Evolutionary conservation across 164 flowering plant species (phyloP), one percentile per base, ranked within the genome.

Genomic region (Umbilicus rupestris): DNA sequence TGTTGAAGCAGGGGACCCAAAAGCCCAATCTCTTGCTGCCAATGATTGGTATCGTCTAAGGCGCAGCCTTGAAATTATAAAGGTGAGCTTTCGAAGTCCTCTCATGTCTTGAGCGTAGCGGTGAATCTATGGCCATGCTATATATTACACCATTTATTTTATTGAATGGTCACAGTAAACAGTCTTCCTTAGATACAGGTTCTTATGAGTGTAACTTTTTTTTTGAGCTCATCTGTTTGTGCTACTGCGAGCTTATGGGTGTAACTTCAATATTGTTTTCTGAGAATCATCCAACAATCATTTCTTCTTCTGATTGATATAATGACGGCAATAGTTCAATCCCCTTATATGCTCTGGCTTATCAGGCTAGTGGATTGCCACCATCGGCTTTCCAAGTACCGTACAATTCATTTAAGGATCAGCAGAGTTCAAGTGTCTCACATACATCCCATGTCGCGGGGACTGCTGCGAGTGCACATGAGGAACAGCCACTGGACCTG

Each of bases 11-110:
- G 98, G 97, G 69, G 92, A 90, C 62, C 82, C 81, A 42, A 82
- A 68, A 67, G 97, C 87, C 65, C 74, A 66, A 62, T 70, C 71
- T 75, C 70, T 90, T 67, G 77, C 98, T 69, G 65, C 76, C 39
- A 90, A 90, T 80, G 87, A 94, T 71, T 94, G 98, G 98, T 89
- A 94, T 67, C 81, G 98, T 4, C 64, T 94, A 37, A 78, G 88
- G 57, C 97, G 97, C 59, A 89, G 87, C 76, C 86, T 90, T 74
- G 98, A 90, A 83, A 90, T 94, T 66, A 80, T 94, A 59, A 87
- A 83, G 96, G 97, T 90, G 31, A 50, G 69, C 44, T 65, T 46
- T 67, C 49, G 66, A n/a, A 14, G 4, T 39, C 1, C 37, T 37
- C 14, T 3, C 55, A 11, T 24, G 50, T 39, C 12, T 55, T 39